A percentile compares a stretch with the other conserved stretches of the same genome.
These are phyloP conservation scores for Alternaria arborescens DNA, from an alignment of 2,329 filamentous ascomycete species.

Conservation along the genomic window DNA sequence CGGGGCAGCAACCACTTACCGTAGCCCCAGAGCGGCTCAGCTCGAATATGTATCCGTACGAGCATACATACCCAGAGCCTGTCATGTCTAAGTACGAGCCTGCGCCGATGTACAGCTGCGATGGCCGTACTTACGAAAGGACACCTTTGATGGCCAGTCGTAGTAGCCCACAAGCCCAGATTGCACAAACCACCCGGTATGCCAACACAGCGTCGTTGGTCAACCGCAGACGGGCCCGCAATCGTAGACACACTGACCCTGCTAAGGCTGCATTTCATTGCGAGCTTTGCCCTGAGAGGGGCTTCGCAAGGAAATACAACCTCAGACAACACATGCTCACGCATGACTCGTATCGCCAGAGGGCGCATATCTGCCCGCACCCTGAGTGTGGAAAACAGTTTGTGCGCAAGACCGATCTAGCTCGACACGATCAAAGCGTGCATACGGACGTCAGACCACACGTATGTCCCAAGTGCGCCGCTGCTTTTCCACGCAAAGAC, in stretches of 20 bases:
- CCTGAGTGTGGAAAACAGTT: slow-evolving; percentile 77
- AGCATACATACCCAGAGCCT: slow-evolving; percentile 33
- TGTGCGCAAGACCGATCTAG: slow-evolving; percentile 81
- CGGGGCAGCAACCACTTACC: slow-evolving; percentile 36
- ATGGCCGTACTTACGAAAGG: slow-evolving; percentile 17
- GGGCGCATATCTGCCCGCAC: slow-evolving; percentile 73
- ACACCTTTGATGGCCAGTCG: slow-evolving; percentile 22
- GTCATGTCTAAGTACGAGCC: slow-evolving; percentile 32
- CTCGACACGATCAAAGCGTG: slow-evolving; percentile 67
- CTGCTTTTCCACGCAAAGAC: slow-evolving; percentile 80
- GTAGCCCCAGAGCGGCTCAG: slow-evolving; percentile 46
- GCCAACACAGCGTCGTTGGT: slow-evolving; percentile 7
- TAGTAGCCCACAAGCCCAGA: slow-evolving; percentile 22
- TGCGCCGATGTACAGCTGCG: slow-evolving; percentile 22
- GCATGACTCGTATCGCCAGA: slow-evolving; percentile 77
- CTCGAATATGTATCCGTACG: slow-evolving; percentile 34
- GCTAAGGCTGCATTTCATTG: slow-evolving; percentile 66
- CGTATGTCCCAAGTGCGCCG: slow-evolving; percentile 74
- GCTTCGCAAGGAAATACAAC: slow-evolving; percentile 86
- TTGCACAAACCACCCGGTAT: slow-evolving; percentile 3
- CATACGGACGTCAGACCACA: slow-evolving; percentile 77
- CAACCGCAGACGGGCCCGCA: slow-evolving; percentile 18
- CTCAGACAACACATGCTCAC: slow-evolving; percentile 86
- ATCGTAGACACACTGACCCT: slow-evolving; percentile 29
- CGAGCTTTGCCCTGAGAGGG: slow-evolving; percentile 72